Conservation (phyloP, 768 basidiomycete genomes). For the Tephrocybe sp. region DNA sequence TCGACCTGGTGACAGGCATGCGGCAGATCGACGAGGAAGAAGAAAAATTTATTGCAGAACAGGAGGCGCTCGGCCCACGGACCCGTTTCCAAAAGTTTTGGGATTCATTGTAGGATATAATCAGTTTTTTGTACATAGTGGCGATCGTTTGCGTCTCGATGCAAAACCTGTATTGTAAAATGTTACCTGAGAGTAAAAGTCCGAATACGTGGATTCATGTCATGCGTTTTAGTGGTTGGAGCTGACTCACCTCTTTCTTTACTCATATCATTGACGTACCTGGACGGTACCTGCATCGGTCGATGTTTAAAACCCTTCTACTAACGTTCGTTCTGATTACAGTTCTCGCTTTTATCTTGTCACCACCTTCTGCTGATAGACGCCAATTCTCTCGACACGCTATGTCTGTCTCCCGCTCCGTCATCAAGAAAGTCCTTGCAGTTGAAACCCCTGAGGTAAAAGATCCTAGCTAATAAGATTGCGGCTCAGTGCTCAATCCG, state of each 20-base stretch:
- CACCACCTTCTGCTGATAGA: conserved; percentile 5
- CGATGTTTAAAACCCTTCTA: conserved; percentile 19
- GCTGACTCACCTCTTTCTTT: no score
- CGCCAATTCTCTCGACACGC: conserved; percentile 18
- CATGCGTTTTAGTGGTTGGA: no score
- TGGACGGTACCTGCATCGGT: not conserved
- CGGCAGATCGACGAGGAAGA: conserved; percentile 66
- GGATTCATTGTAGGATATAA: conserved; percentile 36
- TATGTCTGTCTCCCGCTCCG: conserved; percentile 56
- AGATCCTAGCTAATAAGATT: conserved; percentile 37
- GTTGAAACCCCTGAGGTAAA: conserved; percentile 74
- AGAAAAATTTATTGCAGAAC: conserved; percentile 43
- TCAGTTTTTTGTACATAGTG: not conserved
- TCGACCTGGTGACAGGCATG: conserved; percentile 62
- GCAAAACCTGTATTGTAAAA: no score
- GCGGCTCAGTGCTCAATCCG: not conserved
- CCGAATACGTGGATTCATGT: no score
- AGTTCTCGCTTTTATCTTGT: conserved; percentile 15
- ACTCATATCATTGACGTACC: conserved; percentile 11
- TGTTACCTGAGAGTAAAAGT: not conserved
- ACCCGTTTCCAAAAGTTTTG: conserved; percentile 28
- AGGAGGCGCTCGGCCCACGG: conserved; percentile 40
- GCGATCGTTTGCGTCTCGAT: no score
- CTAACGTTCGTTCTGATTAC: conserved; percentile 18
- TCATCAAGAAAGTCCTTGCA: conserved; percentile 76